Conservation (phyloP, 306 rosid species). For the Sindora glabra region DNA sequence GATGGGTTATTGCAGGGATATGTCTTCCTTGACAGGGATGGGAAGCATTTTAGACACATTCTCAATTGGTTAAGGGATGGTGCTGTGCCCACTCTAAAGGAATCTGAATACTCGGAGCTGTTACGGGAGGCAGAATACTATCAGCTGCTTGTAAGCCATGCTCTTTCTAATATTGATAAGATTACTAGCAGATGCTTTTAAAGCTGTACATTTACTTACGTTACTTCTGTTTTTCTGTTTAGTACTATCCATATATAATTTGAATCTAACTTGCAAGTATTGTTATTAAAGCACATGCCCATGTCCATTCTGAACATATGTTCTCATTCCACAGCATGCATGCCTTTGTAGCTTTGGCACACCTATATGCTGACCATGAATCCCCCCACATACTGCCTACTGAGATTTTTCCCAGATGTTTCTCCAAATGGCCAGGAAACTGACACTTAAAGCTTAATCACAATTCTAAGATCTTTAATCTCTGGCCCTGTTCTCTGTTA, state of each 20-base stretch:
- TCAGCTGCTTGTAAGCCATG: slow-evolving; percentile 64
- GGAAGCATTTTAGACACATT: slow-evolving; percentile 79
- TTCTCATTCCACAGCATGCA: neutral
- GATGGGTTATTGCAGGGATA: slow-evolving; percentile 54
- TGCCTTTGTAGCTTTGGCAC: no score
- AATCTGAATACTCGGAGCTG: slow-evolving; percentile 50
- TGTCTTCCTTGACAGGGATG: slow-evolving; percentile 87
- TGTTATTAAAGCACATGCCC: neutral
- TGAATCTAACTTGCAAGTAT: neutral
- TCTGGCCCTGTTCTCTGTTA: neutral
- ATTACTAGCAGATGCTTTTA: neutral
- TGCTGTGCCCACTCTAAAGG: slow-evolving; percentile 58
- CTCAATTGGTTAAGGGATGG: slow-evolving; percentile 96
- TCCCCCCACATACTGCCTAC: neutral
- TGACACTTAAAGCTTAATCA: neutral
- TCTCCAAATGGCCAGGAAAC: slow-evolving; percentile 4
- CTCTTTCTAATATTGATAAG: slow-evolving; percentile 1
- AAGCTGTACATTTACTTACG: neutral
- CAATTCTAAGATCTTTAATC: neutral
- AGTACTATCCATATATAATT: no score
- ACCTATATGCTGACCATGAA: neutral
- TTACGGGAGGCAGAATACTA: slow-evolving; percentile 85
- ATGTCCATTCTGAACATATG: neutral
- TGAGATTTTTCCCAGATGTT: slow-evolving; percentile 1
- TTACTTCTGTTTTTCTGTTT: no score